Base-by-base conservation (phyloP, 164 flowering plant genomes). In the Berberis thunbergii region DNA sequence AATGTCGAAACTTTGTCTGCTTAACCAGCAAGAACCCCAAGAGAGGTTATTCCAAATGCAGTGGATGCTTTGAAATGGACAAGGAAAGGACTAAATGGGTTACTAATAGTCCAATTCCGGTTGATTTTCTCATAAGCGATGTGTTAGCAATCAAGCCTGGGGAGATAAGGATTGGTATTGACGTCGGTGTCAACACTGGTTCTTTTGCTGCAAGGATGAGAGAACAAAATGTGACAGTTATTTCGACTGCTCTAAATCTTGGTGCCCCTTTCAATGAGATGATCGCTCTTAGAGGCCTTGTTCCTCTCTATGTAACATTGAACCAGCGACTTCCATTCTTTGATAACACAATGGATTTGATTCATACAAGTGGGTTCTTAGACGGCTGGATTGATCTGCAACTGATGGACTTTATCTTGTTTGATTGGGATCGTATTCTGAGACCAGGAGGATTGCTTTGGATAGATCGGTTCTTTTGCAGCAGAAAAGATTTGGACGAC, bases 191-290 rank as follows among this genome's bases (percentile, higher is more conserved):
- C 4, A 88, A 89, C 2, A 90, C 97, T 0, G 96, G 97, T 2
- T 86, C 83, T 49, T 91, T 94, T 75, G 97, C 96, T 50, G 97
- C 96, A 2, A 80, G 96, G 66, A 94, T 94, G 97, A 83, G 78
- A 73, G 97, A 91, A 67, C 71, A 72, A 2, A 86, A 88, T 71
- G 88, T 90, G 11, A 86, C 95, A 26, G 76, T 94, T 54, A 70
- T 88, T 63, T 70, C 96, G 4, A 88, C 96, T 13, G 92, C 97
- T 54, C 65, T 90, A 0, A 94, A 94, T 69, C 81, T 88, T n/a
- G 96, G 96, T 7, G 97, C 97, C 2, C 98, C 98, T 6, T 94
- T 88, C 73, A 90, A 59, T 70, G 97, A 94, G 71, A 84, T 76
- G 78, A 90, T 94, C 62, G 92, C 98, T 3, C 85, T 90, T 11